These are phyloP conservation scores for Mycena galopus DNA, from an alignment of 768 basidiomycete species.

Conservation along the genomic window DNA sequence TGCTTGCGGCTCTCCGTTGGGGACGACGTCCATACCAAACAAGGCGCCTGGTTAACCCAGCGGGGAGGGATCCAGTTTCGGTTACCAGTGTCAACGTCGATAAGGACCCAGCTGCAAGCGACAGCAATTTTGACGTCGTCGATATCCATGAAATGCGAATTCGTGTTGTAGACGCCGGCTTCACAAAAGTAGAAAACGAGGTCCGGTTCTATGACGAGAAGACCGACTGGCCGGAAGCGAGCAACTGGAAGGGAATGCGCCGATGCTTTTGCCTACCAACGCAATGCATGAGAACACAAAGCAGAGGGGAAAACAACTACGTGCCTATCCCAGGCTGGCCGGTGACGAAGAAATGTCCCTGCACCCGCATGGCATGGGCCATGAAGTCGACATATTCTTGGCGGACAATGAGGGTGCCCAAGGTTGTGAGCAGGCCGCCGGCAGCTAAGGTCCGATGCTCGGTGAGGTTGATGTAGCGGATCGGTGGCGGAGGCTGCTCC, in stretches of 20 bases:
- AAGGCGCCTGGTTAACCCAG: neutral
- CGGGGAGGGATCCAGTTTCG: neutral
- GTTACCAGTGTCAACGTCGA: slow-evolving; percentile 15
- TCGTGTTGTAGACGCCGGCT: neutral
- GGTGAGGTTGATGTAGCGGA: slow-evolving; percentile 10
- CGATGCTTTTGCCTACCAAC: slow-evolving; percentile 24
- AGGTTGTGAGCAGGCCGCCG: neutral
- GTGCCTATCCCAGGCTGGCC: slow-evolving; percentile 21
- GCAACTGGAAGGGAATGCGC: neutral
- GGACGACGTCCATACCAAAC: slow-evolving; percentile 19
- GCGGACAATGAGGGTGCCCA: slow-evolving; percentile 1
- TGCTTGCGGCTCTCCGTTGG: neutral
- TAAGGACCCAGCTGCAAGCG: slow-evolving; percentile 20
- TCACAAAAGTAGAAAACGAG: slow-evolving; percentile 5
- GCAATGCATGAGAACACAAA: slow-evolving; percentile 9
- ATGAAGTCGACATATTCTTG: slow-evolving; percentile 20
- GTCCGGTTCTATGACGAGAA: neutral
- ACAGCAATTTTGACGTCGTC: neutral
- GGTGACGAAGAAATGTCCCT: slow-evolving; percentile 21
- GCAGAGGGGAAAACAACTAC: slow-evolving; percentile 13
- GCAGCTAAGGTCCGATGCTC: neutral
- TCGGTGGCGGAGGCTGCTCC: neutral
- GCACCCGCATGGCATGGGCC: neutral
- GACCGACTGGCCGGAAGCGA: neutral
- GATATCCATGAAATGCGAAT: neutral